Base-by-base conservation (phyloP, 2,329 filamentous ascomycete genomes). In the Fusarium succisae region DNA sequence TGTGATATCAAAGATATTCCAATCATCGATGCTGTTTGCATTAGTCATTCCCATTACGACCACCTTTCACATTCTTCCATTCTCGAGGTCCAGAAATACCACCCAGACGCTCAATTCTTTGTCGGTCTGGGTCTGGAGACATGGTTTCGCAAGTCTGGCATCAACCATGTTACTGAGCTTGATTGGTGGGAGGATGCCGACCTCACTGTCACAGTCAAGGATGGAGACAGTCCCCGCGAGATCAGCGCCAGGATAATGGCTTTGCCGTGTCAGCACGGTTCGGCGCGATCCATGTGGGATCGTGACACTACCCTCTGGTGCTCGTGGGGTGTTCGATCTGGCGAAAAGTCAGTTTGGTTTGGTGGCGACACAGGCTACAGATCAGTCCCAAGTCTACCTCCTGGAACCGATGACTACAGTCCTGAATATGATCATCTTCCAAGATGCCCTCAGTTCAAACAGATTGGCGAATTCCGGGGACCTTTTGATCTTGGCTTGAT, bases 111-210 rank as follows among this genome's bases (percentile, higher is more conserved):
- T 45, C 94, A 97, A 73, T 98, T 96, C 84, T 96, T 98, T 73
- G 95, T 95, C 28, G 94, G 94, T 0, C 83, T 98, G 8, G 94
- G 94, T 5, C 90, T 97, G 65, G 93, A 93, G 82, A 85, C 88
- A 54, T 98, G 95, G 95, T 98, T 98, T 81, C 85, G 86, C 53
- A 84, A 86, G 8, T 87, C 86, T 32, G 94, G 94, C 3, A 89
- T 98, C 61, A 73, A 88, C 4, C 93, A 94, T 67, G 92, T 96
- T 48, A 97, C 94, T 0, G 95, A 98, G 84, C 82, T 98, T 78
- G 96, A 98, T 83, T 98, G 96, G 96, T 98, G 96, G 96, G 92
- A 97, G 76, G 92, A 94, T 72, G 88, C 91, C 11, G 91, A 96
- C 54, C 82, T 98, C n/a, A 90, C 85, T 0, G 83, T 98, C 32